phyloP scores from a whole-genome alignment of 228 moss, liverwort and hornwort genomes.

The Sphagnum fallax region DNA sequence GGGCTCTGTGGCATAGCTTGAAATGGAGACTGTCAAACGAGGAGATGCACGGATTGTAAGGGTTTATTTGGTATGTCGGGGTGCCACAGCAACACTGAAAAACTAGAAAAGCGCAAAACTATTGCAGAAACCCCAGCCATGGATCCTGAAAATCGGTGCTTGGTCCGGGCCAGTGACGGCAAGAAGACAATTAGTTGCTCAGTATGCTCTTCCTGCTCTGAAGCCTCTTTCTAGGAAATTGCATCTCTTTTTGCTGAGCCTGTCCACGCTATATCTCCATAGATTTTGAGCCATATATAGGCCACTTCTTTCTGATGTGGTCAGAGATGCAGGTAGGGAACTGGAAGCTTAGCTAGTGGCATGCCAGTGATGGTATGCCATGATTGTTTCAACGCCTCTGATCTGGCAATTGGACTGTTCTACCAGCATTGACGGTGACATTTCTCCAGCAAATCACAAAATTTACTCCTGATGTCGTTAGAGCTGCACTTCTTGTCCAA shows the following conservation, averaged over 20 bases:
- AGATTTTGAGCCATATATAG: not conserved
- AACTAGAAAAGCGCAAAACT: constrained; percentile 48
- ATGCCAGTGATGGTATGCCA: no score
- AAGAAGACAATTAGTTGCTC: constrained; percentile 91
- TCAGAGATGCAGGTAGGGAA: not conserved
- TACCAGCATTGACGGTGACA: no score
- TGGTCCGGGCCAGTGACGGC: constrained; percentile 89
- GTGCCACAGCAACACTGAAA: constrained; percentile 61
- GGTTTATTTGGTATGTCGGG: not conserved
- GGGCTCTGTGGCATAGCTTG: not conserved
- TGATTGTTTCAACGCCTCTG: no score
- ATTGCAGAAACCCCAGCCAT: constrained; percentile 21
- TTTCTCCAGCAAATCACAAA: no score
- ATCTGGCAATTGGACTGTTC: no score
- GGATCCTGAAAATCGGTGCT: constrained; percentile 53
- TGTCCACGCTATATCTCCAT: not conserved
- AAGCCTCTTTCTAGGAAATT: not conserved
- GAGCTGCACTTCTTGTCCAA: no score
- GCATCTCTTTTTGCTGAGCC: not conserved
- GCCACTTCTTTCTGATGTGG: not conserved
- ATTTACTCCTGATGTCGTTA: no score
- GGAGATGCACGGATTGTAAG: not conserved
- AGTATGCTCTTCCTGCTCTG: constrained; percentile 23
- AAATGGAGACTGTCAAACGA: not conserved
- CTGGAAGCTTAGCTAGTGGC: no score